Evolutionary conservation across 2,329 filamentous ascomycete species (phyloP).

Genomic region (Fusarium sp.): DNA sequence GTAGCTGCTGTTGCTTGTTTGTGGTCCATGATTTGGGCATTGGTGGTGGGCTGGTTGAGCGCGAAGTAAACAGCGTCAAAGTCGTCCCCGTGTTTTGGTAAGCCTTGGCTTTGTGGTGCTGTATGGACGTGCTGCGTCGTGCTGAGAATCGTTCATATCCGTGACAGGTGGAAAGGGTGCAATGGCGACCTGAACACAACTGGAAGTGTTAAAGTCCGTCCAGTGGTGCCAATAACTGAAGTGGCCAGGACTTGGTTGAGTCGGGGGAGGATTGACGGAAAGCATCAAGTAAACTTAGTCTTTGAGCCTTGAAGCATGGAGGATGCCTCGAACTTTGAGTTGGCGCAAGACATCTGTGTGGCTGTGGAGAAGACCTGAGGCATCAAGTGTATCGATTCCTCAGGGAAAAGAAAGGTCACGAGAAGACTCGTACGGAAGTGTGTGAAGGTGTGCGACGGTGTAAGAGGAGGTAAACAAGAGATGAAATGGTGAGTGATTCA

Average conservation of each 20-base stretch:
- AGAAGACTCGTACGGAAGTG: too few relatives aligned
- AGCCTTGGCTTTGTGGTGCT: background rate
- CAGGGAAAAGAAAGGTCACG: background rate
- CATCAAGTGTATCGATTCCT: background rate
- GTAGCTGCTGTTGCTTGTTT: background rate
- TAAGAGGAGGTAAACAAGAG: background rate
- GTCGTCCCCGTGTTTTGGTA: background rate
- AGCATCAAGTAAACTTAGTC: background rate
- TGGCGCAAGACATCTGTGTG: background rate
- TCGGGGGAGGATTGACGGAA: background rate
- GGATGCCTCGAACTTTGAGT: background rate
- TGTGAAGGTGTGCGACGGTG: background rate
- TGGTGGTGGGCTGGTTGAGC: background rate
- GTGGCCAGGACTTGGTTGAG: background rate
- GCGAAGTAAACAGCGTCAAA: background rate
- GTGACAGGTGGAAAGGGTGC: background rate
- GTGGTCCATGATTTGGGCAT: too few relatives aligned
- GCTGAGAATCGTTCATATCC: background rate
- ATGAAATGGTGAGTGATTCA: slow-evolving; percentile 3
- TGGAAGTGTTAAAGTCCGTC: too few relatives aligned
- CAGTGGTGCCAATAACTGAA: background rate
- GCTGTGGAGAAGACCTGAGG: background rate
- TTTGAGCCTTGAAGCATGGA: background rate
- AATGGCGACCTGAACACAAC: background rate
- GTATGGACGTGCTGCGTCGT: background rate